Evolutionary conservation across 768 basidiomycete species (phyloP), one percentile per base, ranked within the genome.

Genomic region (Calocera viscosa): DNA sequence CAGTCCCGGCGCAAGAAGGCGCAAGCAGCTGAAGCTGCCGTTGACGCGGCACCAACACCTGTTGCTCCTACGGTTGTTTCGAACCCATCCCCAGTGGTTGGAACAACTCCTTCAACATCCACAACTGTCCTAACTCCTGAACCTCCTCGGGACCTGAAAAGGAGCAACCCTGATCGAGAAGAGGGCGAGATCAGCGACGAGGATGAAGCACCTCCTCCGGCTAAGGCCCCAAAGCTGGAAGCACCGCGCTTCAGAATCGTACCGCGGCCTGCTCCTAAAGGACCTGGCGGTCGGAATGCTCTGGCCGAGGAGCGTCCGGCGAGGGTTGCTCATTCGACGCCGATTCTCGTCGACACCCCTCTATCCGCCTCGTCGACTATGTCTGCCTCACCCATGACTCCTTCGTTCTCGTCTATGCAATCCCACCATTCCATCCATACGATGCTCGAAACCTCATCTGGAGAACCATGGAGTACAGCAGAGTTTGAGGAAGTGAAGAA

Each of bases 121-220:
- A 32, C 26, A 5, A 5, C 30, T 26, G 5, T 5, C 10, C 2
- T 26, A 60, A 32, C 2, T 26, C 8, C 2, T 10, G 30, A 60
- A 5, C 26, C 19, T 10, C 11, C 53, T 32, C 11, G 14, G 26
- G 30, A 26, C 5, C 8, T 32, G 53, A 60, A 60, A 22, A 60
- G 30, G 53, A 32, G 22, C 30, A 32, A 30, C 7, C 8, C 53
- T 5, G 53, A 60, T 7, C 53, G 53, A 2, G 53, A 60, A 60
- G 53, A 60, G 53, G 53, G 53, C 30, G 53, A 60, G 53, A 60
- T 60, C 53, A 60, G 53, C 19, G 53, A 60, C 14, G 53, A 60
- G 53, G 53, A 60, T 30, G 53, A 60, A 19, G 14, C 53, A 26
- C 53, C 53, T 5, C 53, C 53, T 16, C 49, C 49, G 24, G 14